Base-by-base conservation (phyloP, 2,329 filamentous ascomycete species). In the Phialemoniopsis sp. region DNA sequence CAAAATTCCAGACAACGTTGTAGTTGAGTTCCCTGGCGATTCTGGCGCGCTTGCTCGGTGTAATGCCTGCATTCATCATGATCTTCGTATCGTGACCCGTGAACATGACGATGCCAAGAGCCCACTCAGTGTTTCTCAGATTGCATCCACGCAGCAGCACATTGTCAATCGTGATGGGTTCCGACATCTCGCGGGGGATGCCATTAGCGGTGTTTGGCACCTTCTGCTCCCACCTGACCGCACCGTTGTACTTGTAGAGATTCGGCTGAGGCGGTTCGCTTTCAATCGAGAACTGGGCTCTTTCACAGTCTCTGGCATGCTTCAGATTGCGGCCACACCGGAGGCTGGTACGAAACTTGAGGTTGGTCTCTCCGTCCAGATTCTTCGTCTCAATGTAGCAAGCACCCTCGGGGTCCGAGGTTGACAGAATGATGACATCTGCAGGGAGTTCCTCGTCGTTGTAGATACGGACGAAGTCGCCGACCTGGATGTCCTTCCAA, bases 301-400 rank as follows among this genome's bases (percentile, higher is more conserved):
- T 80, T 64, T 97, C 93, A 60, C 93, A 97, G 57, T 98, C 89
- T 42, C 85, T 80, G 13, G 93, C 93, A 60, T 97, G 90, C 57
- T 83, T 88, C 44, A 98, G 75, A 34, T 80, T 72, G 38, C 86
- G 82, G 12, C 90, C 87, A 55, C 88, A 93, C 47, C 91, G 87
- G 32, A 98, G 74, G 15, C 93, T 89, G 55, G 91, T 87, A 43
- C 93, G 85, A 45, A 96, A 89, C 64, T 98, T 98, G 46, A 98
- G 68, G 54, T 98, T 98, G 3, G 93, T 98, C 66, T 98, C 93
- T 37, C 93, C 93, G 55, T 98, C 93, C 69, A 98, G 61, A 58
- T 95, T 97, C 70, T 97, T 98, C 3, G 93, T 98, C 64, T 98
- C 93, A 16, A 98, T 86, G 53, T 96, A 98, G 63, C 93, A 98